Evolutionary conservation across 805 yeast species (phyloP).

Genomic region (Lachancea waltii): DNA sequence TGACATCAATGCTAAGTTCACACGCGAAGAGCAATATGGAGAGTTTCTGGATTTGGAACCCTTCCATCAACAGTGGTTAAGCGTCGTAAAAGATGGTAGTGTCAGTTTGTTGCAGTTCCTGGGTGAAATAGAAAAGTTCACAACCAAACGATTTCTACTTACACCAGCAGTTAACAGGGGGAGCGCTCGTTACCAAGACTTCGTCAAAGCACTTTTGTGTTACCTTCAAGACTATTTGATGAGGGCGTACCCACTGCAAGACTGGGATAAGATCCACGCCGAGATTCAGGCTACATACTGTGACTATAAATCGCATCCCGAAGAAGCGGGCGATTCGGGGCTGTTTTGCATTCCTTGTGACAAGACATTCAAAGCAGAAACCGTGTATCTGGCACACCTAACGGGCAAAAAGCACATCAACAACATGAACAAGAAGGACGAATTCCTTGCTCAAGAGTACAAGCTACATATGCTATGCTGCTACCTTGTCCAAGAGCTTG

Average conservation of each 20-base stretch:
- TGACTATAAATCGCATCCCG: conserved; percentile 18
- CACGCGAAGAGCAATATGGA: conserved; percentile 59
- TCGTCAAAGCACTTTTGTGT: conserved; percentile 38
- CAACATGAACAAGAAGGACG: conserved; percentile 30
- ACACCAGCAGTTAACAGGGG: conserved; percentile 27
- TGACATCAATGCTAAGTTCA: conserved; percentile 44
- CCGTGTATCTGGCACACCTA: conserved; percentile 66
- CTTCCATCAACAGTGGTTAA: conserved; percentile 49
- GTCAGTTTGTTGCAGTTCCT: conserved; percentile 48
- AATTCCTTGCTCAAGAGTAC: conserved; percentile 34
- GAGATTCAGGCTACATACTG: conserved; percentile 9
- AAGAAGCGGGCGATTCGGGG: conserved; percentile 15
- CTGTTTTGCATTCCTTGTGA: conserved; percentile 60
- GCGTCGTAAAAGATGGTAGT: conserved; percentile 34
- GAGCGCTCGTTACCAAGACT: conserved; percentile 36
- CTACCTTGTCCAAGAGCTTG: conserved; percentile 37
- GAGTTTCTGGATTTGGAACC: conserved; percentile 50
- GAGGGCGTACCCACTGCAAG: conserved; percentile 44
- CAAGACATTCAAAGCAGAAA: conserved; percentile 51
- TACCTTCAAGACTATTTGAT: conserved; percentile 47
- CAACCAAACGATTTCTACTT: conserved; percentile 20
- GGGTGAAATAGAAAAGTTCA: conserved; percentile 38
- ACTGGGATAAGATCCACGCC: conserved; percentile 28
- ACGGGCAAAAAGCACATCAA: conserved; percentile 69
- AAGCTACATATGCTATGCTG: conserved; percentile 34